A percentile compares a stretch with the other conserved stretches of the same genome.
Conservation (phyloP, 2,329 filamentous ascomycete genomes). For the Fusarium poae region DNA sequence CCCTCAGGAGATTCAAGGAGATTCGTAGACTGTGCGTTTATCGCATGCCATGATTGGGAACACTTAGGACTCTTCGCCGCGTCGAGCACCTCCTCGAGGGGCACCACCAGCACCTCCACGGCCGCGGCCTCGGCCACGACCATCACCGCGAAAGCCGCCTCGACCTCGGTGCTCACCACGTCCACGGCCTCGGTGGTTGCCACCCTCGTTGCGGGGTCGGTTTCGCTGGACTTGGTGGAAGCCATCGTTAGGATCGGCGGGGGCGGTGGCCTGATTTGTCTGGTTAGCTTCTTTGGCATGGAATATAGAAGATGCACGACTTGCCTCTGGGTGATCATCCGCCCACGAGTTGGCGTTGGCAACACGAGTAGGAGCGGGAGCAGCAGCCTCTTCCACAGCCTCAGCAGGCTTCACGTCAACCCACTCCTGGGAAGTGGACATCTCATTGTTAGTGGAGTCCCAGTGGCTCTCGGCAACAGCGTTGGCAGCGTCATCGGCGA, state of each 20-base stretch:
- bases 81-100: constrained; percentile 55
- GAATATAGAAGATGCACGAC: constrained; percentile 26
- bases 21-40: constrained; percentile 48
- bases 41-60: constrained; percentile 45
- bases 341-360: constrained; percentile 79
- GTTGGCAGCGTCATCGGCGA: constrained; percentile 67
- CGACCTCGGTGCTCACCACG: constrained; percentile 66
- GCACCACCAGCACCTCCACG: constrained; percentile 53
- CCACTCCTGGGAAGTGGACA: constrained; percentile 74
- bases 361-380: constrained; percentile 65
- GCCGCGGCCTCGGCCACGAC: constrained; percentile 59
- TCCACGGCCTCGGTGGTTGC: constrained; percentile 59
- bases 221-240: constrained; percentile 79
- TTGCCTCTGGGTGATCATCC: constrained; percentile 77
- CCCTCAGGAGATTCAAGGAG: constrained; percentile 50
- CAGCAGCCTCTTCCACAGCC: constrained; percentile 76
- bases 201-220: constrained; percentile 66
- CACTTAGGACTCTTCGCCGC: constrained; percentile 57
- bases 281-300: constrained; percentile 20
- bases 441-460: constrained; percentile 65
- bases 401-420: constrained; percentile 78
- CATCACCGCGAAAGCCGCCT: constrained; percentile 64
- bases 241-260: constrained; percentile 68
- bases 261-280: constrained; percentile 51
- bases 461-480: constrained; percentile 75